A percentile compares a stretch with the other conserved stretches of the same genome.
Conservation (phyloP, 345 rosid genomes). For the Citrus sp. region DNA sequence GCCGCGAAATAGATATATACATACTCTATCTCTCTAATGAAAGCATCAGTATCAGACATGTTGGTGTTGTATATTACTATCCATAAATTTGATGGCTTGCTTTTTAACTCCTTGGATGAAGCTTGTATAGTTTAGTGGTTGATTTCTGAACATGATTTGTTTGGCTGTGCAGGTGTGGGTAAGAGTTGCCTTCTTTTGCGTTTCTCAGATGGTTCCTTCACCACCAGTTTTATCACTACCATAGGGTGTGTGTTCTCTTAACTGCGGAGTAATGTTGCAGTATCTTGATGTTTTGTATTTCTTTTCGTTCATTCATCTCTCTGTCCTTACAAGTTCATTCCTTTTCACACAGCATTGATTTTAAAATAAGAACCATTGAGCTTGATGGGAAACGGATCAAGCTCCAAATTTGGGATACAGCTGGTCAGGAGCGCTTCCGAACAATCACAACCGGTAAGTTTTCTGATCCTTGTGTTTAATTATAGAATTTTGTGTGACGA, state of each 20-base stretch:
- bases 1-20: neutral
- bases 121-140: neutral
- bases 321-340: neutral
- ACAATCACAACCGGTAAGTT: conserved; percentile 82
- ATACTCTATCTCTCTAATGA: neutral
- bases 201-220: conserved; percentile 56
- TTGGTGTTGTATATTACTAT: too few relatives aligned
- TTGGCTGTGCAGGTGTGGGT: conserved; percentile 37
- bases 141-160: neutral
- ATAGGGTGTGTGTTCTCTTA: conserved; percentile 36
- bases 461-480: neutral
- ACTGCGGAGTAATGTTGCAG: neutral
- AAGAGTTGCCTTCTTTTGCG: conserved; percentile 59
- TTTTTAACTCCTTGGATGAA: neutral
- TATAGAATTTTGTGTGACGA: neutral
- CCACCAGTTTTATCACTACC: conserved; percentile 54
- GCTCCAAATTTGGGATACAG: conserved; percentile 80
- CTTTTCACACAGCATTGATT: conserved; percentile 56
- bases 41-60: neutral
- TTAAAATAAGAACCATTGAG: conserved; percentile 79
- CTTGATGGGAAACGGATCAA: conserved; percentile 76
- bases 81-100: neutral
- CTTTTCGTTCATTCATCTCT: neutral
- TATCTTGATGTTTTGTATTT: conserved; percentile 2
- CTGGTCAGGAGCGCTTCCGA: conserved; percentile 87